Evolutionary conservation across 2,329 filamentous ascomycete species (phyloP).

Genomic region (Colletotrichum phormii): DNA sequence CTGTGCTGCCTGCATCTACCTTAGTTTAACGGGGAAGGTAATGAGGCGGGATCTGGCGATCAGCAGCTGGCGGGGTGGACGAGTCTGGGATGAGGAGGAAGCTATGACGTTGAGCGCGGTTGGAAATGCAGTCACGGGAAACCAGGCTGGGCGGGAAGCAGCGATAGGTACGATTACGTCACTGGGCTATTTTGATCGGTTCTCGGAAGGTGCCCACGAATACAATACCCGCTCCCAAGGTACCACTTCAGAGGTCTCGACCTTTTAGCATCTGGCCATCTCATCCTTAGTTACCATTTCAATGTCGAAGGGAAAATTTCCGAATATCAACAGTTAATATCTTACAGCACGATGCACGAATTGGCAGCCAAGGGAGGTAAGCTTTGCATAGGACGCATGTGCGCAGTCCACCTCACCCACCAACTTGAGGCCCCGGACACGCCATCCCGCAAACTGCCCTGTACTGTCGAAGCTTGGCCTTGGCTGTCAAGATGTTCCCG

Average conservation of each 20-base stretch:
- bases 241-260: neutral
- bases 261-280: neutral
- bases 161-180: constrained; percentile 16
- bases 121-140: neutral
- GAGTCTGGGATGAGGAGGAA: neutral
- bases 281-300: neutral
- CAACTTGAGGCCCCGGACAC: neutral
- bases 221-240: neutral
- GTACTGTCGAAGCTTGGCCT: neutral
- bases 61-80: constrained; percentile 15
- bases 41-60: constrained; percentile 20
- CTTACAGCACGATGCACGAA: neutral
- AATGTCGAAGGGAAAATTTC: neutral
- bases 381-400: neutral
- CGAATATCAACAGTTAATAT: neutral
- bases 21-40: neutral
- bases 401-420: neutral
- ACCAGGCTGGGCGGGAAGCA: neutral
- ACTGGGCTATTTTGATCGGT: neutral
- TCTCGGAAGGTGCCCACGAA: neutral
- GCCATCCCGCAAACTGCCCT: neutral
- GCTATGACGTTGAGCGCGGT: constrained; percentile 26
- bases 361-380: neutral
- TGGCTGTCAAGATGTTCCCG: neutral
- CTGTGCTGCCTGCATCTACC: constrained; percentile 1